A percentile compares a stretch with the other conserved stretches of the same genome.
Evolutionary conservation across 2,329 filamentous ascomycete genomes (phyloP).

Genomic region (Scedosporium boydii): DNA sequence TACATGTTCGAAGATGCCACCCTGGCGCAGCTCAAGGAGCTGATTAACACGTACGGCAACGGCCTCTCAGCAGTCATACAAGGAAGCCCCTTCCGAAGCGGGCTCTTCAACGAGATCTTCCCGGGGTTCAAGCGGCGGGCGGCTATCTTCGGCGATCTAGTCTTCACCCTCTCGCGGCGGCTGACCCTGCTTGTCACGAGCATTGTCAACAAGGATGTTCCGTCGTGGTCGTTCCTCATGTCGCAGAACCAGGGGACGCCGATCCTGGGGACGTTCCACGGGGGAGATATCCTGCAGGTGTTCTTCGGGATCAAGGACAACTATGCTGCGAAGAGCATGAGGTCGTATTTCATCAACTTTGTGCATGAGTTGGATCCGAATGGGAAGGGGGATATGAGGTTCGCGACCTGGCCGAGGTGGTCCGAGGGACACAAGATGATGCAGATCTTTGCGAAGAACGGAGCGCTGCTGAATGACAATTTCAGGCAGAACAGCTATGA

Average conservation of each 20-base stretch:
- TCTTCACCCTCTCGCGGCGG: slow-evolving; percentile 64
- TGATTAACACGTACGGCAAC: slow-evolving; percentile 56
- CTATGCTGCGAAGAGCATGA: slow-evolving; percentile 48
- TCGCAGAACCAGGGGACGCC: slow-evolving; percentile 64
- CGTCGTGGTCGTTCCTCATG: slow-evolving; percentile 65
- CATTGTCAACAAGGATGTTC: slow-evolving; percentile 44
- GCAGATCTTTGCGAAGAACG: slow-evolving; percentile 29
- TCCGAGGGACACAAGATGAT: slow-evolving; percentile 35
- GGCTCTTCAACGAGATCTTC: slow-evolving; percentile 59
- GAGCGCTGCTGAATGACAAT: slow-evolving; percentile 24
- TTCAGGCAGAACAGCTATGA: slow-evolving; percentile 21
- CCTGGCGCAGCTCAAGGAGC: slow-evolving; percentile 34
- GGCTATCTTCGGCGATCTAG: slow-evolving; percentile 65
- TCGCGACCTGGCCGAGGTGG: slow-evolving; percentile 26
- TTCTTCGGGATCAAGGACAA: slow-evolving; percentile 57
- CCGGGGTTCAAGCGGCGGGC: slow-evolving; percentile 70
- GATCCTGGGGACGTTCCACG: slow-evolving; percentile 68
- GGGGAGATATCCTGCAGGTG: slow-evolving; percentile 56
- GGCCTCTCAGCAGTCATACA: slow-evolving; percentile 27
- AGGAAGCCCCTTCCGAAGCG: slow-evolving; percentile 66
- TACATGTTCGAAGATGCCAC: slow-evolving; percentile 52
- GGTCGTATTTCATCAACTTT: slow-evolving; percentile 66
- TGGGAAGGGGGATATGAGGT: slow-evolving; percentile 26
- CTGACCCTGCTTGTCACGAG: slow-evolving; percentile 44
- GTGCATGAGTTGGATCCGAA: slow-evolving; percentile 65